Conservation (phyloP, 805 yeast species). For the Wickerhamomyces bisporus region DNA sequence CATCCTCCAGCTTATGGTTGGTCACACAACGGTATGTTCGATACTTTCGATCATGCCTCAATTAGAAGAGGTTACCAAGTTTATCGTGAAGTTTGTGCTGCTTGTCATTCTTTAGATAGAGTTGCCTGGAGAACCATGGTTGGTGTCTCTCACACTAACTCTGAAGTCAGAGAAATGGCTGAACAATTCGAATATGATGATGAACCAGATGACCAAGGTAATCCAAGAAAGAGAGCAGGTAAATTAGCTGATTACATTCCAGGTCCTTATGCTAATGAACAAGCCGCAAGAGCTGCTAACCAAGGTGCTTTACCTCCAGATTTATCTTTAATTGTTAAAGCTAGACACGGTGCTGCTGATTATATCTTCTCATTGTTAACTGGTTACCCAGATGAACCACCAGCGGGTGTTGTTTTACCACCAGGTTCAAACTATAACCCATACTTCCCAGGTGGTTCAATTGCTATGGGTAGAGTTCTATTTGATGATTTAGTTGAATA, state of each 20-base stretch:
- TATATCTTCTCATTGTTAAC: constrained; percentile 92
- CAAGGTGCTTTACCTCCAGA: constrained; percentile 99
- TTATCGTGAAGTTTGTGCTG: constrained; percentile 97
- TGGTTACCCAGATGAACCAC: constrained; percentile 98
- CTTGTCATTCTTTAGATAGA: constrained; percentile 95
- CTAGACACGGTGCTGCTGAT: constrained; percentile 97
- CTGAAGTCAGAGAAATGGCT: constrained; percentile 89
- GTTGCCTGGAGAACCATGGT: constrained; percentile 98
- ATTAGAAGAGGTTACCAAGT: constrained; percentile 99
- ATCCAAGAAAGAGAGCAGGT: constrained; percentile 97
- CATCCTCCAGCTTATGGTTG: constrained; percentile 92
- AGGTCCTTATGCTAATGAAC: constrained; percentile 94
- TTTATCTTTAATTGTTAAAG: constrained; percentile 93
- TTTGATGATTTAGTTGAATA: constrained; percentile 96
- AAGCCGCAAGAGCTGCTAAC: constrained; percentile 99
- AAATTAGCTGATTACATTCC: constrained; percentile 94
- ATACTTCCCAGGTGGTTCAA: constrained; percentile 99
- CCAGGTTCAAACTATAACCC: constrained; percentile 98
- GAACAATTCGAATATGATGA: constrained; percentile 97
- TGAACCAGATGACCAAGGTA: constrained; percentile 98
- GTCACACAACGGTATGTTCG: constrained; percentile 92
- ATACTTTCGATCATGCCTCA: constrained; percentile 88
- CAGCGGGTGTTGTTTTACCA: constrained; percentile 93
- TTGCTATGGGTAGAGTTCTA: constrained; percentile 98
- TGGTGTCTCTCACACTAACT: constrained; percentile 89